Base-by-base conservation (phyloP, 2,329 filamentous ascomycete genomes). In the Talaromyces rugulosus region DNA sequence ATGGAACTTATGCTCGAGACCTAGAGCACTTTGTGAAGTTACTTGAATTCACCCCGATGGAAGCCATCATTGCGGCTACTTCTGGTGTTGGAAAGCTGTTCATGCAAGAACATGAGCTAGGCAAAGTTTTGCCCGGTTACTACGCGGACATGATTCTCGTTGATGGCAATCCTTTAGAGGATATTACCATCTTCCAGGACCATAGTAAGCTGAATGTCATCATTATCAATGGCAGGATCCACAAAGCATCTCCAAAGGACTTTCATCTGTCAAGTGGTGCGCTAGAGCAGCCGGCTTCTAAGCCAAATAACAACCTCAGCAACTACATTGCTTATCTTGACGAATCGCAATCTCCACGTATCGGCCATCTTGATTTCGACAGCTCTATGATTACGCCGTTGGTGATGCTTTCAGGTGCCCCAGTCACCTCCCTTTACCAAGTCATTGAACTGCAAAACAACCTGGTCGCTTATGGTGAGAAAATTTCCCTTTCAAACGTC, bases 1-100 rank as follows among this genome's bases (percentile, higher is more conserved):
- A 82, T 52, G 80, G 80, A 6, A 81, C 79, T 0, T 82, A 82
- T 64, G 78, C 80, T 0, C 73, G 75, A 1, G 80, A 82, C 60
- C 71, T 81, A 3, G 77, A 73, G 42, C 79, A 81, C 60, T 82
- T 82, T 55, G 73, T 78, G n/a, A 77, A 80, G 11, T 70, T 79
- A 0, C 69, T 82, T 5, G 77, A 70, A 1, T 82, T 81, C 66
- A 81, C 79, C 0, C 71, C 78, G 0, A 72, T 75, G 52, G 80
- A 82, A 60, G 66, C 75, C 5, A 72, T 82, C 34, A 73, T 82
- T 28, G 75, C 80, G 1, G 78, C 80, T 0, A 81, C 78, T 0
- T 72, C 63, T 56, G 72, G 70, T 61, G 69, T 75, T 59, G 78
- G 77, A 1, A 76, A 75, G 52, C 66, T 80, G 8, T 75, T 81